Conservation (phyloP, 2,329 filamentous ascomycete species). For the Alternaria viburni region DNA sequence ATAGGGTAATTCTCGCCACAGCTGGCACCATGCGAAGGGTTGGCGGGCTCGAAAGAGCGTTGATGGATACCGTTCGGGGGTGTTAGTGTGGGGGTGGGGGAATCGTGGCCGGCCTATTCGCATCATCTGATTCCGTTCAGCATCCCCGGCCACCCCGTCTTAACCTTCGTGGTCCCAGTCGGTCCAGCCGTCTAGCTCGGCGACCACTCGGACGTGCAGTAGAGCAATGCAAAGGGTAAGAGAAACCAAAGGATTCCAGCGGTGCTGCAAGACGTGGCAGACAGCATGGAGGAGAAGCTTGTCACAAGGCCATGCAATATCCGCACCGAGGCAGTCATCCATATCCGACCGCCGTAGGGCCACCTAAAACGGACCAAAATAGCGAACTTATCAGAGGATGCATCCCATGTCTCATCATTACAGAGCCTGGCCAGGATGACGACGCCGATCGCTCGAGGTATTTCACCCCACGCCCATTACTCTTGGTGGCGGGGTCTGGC, state of each 20-base stretch:
- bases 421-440: slow-evolving; percentile 12
- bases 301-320: slow-evolving; percentile 39
- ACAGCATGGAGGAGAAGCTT: slow-evolving; percentile 15
- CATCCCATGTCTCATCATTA: slow-evolving; percentile 17
- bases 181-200: slow-evolving; percentile 15
- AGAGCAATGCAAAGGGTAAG: slow-evolving; percentile 31
- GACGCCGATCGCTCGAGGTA: slow-evolving; percentile 13
- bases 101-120: slow-evolving; percentile 27
- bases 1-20: slow-evolving; percentile 43
- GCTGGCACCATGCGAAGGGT: slow-evolving; percentile 42
- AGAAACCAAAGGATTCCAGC: slow-evolving; percentile 19
- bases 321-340: slow-evolving; percentile 28
- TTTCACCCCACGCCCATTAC: slow-evolving; percentile 33
- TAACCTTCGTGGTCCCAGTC: slow-evolving; percentile 41
- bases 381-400: slow-evolving; percentile 1
- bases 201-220: slow-evolving; percentile 22
- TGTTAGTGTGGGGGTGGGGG: slow-evolving; percentile 49
- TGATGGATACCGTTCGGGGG: slow-evolving; percentile 40
- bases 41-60: slow-evolving; percentile 40
- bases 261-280: slow-evolving; percentile 45
- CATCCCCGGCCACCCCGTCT: slow-evolving; percentile 23
- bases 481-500: slow-evolving; percentile 24
- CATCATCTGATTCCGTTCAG: slow-evolving; percentile 47
- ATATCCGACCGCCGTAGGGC: slow-evolving; percentile 10
- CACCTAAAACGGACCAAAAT: slow-evolving; percentile 3